Percentiles rank a stretch among this genome's conserved stretches.
phyloP scores from a whole-genome alignment of 192 early-diverging fungal species.

The Phlyctochytrium planicorne region DNA sequence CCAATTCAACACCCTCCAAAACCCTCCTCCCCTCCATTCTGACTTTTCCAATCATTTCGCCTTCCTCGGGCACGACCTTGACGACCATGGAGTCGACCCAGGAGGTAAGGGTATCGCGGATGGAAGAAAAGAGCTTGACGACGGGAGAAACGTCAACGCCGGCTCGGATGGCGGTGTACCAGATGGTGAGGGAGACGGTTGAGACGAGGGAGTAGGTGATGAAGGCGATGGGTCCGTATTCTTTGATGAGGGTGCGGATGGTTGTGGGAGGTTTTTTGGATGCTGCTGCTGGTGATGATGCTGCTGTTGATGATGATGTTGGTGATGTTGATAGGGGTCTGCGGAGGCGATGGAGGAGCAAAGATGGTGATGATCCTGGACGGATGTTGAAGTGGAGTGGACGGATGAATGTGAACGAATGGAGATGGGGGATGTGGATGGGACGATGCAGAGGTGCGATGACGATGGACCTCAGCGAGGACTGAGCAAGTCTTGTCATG shows the following conservation, averaged over 20 bases:
- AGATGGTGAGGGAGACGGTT: constrained; percentile 24
- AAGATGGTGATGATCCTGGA: not conserved
- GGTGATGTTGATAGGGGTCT: not conserved
- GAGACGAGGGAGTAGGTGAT: constrained; percentile 37
- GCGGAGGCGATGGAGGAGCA: not conserved
- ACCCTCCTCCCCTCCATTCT: not conserved
- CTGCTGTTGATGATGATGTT: not conserved
- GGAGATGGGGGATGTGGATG: not conserved
- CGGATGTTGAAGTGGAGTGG: not conserved
- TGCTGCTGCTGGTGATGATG: not conserved
- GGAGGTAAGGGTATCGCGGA: not conserved
- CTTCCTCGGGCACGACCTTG: not conserved
- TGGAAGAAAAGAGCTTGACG: too few relatives aligned
- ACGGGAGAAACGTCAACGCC: constrained; percentile 7
- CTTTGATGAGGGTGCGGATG: constrained; percentile 20
- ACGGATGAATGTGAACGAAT: not conserved
- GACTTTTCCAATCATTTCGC: not conserved
- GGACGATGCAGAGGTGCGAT: not conserved
- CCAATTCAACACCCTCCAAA: not conserved
- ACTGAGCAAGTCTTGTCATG: too few relatives aligned
- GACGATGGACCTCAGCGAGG: not conserved
- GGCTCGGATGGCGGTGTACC: constrained; percentile 10
- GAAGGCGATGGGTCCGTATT: constrained; percentile 34
- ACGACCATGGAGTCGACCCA: not conserved
- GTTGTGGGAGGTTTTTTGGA: not conserved